These are phyloP conservation scores for Alternaria incomplexa DNA, from an alignment of 2,329 filamentous ascomycete species.

Conservation along the genomic window DNA sequence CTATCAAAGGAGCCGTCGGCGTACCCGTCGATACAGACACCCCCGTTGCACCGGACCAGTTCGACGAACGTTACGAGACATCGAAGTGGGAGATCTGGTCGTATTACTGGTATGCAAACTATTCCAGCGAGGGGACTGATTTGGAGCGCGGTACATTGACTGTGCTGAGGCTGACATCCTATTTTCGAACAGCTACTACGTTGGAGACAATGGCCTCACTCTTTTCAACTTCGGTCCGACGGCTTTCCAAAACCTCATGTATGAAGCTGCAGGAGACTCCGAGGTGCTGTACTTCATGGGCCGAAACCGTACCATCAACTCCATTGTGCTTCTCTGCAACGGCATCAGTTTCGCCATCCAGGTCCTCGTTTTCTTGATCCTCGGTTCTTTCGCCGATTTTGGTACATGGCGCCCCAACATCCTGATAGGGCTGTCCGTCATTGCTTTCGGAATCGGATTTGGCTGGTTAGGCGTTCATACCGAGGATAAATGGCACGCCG, in stretches of 20 bases:
- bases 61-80: slow-evolving; percentile 60
- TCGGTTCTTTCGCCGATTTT: slow-evolving; percentile 67
- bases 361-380: slow-evolving; percentile 61
- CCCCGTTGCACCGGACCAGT: slow-evolving; percentile 60
- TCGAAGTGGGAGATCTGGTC: slow-evolving; percentile 62
- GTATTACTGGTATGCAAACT: slow-evolving; percentile 55
- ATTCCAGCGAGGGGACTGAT: background rate
- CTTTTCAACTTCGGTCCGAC: slow-evolving; percentile 59
- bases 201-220: slow-evolving; percentile 69
- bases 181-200: slow-evolving; percentile 60
- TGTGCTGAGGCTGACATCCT: slow-evolving; percentile 3
- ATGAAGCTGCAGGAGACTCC: slow-evolving; percentile 63
- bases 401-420: slow-evolving; percentile 66
- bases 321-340: slow-evolving; percentile 67
- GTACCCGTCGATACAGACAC: slow-evolving; percentile 43
- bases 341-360: slow-evolving; percentile 73
- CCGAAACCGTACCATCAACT: slow-evolving; percentile 42
- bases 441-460: slow-evolving; percentile 64
- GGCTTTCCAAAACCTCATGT: slow-evolving; percentile 67
- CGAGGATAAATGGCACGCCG: slow-evolving; percentile 64
- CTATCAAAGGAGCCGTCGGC: slow-evolving; percentile 25
- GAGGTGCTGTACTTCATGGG: slow-evolving; percentile 64
- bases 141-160: background rate
- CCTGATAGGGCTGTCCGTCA: slow-evolving; percentile 61
- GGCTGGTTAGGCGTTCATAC: slow-evolving; percentile 71